Evolutionary conservation across 176 grass and related monocot genomes (phyloP), one percentile per base, ranked within the genome.

Genomic region (Paspalum vaginatum): DNA sequence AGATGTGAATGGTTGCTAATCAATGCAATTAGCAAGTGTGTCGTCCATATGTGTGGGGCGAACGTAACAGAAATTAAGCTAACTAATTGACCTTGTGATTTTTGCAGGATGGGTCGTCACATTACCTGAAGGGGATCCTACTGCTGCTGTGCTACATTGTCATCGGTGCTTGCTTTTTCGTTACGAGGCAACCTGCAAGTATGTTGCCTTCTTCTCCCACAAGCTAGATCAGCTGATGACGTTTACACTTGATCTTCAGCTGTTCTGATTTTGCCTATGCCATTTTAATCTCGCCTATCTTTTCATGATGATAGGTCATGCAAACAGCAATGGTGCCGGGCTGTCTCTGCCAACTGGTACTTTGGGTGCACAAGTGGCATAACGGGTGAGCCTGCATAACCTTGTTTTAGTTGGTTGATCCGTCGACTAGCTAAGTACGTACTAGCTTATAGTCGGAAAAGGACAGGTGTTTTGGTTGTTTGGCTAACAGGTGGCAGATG

Each of bases 41-140:
- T 61, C 47, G 8, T 6, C 43, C 21, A 18, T 7, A 56, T 21
- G 18, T 7, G 42, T 5, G 13, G 3, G 26, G n/a, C n/a, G n/a
- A n/a, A n/a, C 4, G 9, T 0, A 10, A 41, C 32, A 11, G 0
- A 15, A 5, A 10, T n/a, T n/a, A n/a, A n/a, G n/a, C n/a, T n/a
- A n/a, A 3, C 13, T 86, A 66, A 80, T 72, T 51, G 3, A 49
- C 46, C 6, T 4, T 32, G 0, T 3, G 49, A 8, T 9, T 69
- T 61, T 17, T 81, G 47, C 81, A 98, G 95, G 90, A 91, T 76
- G 95, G 95, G 50, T 86, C 78, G 18, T 98, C 95, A 38, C 89
- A 98, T 77, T 98, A 98, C 79, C 78, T 98, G 54, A 98, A 98
- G 81, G 95, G 95, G 54, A 72, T 92, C 26, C 68, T 91, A 64